Evolutionary conservation across 2,329 filamentous ascomycete species (phyloP), one percentile per base, ranked within the genome.

Genomic region (Cordyceps farinosa): DNA sequence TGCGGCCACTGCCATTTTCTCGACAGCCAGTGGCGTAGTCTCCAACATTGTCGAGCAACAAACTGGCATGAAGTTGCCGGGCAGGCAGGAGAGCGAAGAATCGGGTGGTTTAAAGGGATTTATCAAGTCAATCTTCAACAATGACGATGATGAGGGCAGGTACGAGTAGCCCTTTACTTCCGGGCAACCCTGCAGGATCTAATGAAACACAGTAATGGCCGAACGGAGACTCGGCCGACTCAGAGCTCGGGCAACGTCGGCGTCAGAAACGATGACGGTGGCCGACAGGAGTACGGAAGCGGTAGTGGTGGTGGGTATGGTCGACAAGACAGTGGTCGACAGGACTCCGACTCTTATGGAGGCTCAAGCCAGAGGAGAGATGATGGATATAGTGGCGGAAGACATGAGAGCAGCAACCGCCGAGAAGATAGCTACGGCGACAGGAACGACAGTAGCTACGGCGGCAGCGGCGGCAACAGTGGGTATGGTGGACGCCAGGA

Each of bases 101-200:
- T 87, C 87, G 54, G 86, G 88, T 56, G 84, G 85, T 11, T 73
- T 92, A 1, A 89, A 90, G 36, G 87, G 88, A 30, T 77, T 96
- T 50, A 80, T 96, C 13, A 88, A 87, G 61, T 86, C 87, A 40
- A 89, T 90, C 36, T 83, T 84, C 42, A 86, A 85, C 45, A 77
- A 93, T 17, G 82, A 96, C 9, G 85, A 87, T 11, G 83, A 83
- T 13, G 82, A 82, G 15, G 59, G 42, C 38, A 61, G 85, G 38
- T 87, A 84, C 66, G 86, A 89, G 69, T 48, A 61, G 42, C 59
- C 34, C 50, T 27, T 47, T 55, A 0, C 8, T 27, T 22, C 30
- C 30, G 3, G 61, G 42, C 48, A 45, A 45, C n/a, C 9, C 45
- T 60, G 56, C 53, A 52, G 30, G 11, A 7, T 58, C 47, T 58